Evolutionary conservation across 306 rosid genomes (phyloP), one percentile per base, ranked within the genome.

Genomic region (Leucaena leucocephala): DNA sequence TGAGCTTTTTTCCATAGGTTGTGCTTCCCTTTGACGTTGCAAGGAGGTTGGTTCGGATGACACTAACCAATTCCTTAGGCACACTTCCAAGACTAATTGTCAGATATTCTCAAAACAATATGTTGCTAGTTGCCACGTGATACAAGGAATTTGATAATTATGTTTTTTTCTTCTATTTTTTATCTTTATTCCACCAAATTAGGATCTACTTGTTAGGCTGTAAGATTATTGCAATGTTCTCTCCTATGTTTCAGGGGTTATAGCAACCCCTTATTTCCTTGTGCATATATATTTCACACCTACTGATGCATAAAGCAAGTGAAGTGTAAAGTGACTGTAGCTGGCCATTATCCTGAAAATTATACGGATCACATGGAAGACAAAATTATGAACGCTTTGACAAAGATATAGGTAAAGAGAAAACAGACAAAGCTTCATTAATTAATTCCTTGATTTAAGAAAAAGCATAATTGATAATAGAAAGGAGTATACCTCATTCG

Each of bases 401-500:
- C 49, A 82, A 78, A 49, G 68, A 16, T 27, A 16, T 10, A 42
- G 21, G 36, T 15, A 21, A 21, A 58, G 64, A 1, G 6, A 21
- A 58, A 21, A 57, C 34, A 58, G 6, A 2, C 14, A 14, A 58
- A 36, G 21, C 34, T 52, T 33, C 59, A 55, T 22, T 50, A 54
- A 22, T 55, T 72, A 10, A 66, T 79, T 52, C 54, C 74, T 67
- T 73, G 74, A 35, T 77, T 72, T 45, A 49, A 46, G 57, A 80
- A 21, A 44, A 69, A 21, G 19, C 57, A 77, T 15, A 33, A 69
- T 35, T 12, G 76, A 80, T 45, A 43, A 34, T 74, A 57, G 44
- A 35, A 21, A 22, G 67, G 42, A 69, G 68, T 90, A 63, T 75
- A 96, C 99, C 99, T 96, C 99, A 71, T 88, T 93, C 45, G 98